Percentiles rank a stretch among this genome's conserved stretches.
Conservation (phyloP, 176 grass and related monocot species). For the Miscanthus lutarioriparius region DNA sequence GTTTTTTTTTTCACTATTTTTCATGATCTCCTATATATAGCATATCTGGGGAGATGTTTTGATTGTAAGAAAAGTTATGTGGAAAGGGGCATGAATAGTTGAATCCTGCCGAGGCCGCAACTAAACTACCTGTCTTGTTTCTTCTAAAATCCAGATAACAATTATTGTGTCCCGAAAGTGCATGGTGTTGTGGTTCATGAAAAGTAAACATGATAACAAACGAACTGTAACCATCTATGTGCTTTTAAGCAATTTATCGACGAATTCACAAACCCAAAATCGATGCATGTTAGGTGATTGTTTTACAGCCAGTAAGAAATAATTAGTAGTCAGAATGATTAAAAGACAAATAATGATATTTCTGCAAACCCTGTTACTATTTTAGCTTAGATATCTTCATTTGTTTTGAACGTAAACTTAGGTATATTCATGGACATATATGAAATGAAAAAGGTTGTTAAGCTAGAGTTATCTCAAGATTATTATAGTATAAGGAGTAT, state of each 20-base stretch:
- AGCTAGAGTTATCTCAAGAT: no score
- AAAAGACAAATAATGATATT: no score
- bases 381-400: no score
- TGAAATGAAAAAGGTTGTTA: no score
- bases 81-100: slow-evolving; percentile 7
- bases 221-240: slow-evolving; percentile 1
- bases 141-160: slow-evolving; percentile 31
- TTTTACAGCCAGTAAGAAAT: no score
- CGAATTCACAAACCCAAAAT: not conserved
- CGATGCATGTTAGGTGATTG: not conserved
- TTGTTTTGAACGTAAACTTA: no score
- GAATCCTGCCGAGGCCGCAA: slow-evolving; percentile 19
- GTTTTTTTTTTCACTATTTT: not conserved
- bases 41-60: not conserved
- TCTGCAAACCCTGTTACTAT: not conserved
- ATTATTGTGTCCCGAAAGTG: slow-evolving; percentile 12
- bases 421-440: no score
- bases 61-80: not conserved
- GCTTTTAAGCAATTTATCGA: not conserved
- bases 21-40: not conserved
- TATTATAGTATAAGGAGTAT: no score
- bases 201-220: not conserved
- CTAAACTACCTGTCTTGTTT: not conserved
- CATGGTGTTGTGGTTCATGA: not conserved
- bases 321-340: no score